Conservation (phyloP, 1,284 basidiomycete genomes). For the Acaromyces ingoldii region DNA sequence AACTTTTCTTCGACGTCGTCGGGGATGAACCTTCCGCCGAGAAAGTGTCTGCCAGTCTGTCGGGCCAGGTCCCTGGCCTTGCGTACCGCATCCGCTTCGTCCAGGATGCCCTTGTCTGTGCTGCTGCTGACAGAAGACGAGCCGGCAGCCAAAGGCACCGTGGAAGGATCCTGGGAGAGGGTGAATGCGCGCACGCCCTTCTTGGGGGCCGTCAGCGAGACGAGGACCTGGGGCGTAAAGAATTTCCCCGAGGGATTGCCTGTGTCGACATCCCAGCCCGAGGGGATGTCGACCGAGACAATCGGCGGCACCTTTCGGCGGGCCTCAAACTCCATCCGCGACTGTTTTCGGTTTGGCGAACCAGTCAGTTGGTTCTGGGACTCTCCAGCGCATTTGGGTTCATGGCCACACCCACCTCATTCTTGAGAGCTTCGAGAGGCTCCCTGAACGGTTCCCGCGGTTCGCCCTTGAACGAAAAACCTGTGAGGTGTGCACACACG, state of each 20-base stretch:
- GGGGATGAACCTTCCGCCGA: conserved; percentile 89
- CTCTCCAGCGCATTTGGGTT: not conserved
- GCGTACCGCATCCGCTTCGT: not conserved
- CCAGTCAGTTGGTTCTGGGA: not conserved
- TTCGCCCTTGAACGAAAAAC: conserved; percentile 81
- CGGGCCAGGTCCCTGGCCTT: not conserved
- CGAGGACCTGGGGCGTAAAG: conserved; percentile 72
- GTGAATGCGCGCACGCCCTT: conserved; percentile 68
- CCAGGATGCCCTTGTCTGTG: too few species aligned
- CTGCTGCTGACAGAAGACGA: too few species aligned
- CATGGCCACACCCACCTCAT: conserved; percentile 15
- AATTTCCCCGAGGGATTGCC: conserved; percentile 53
- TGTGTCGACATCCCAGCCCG: conserved; percentile 86
- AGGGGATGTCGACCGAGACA: conserved; percentile 78
- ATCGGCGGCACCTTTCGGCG: conserved; percentile 28
- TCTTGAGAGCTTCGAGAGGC: conserved; percentile 63
- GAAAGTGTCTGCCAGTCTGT: conserved; percentile 70
- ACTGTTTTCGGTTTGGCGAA: not conserved
- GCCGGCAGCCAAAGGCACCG: too few species aligned
- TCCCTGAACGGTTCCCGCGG: conserved; percentile 79
- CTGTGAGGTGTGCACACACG: conserved; percentile 22
- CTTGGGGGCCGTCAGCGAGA: conserved; percentile 92
- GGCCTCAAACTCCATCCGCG: conserved; percentile 36
- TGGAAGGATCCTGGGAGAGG: too few species aligned
- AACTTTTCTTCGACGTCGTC: conserved; percentile 26